These are phyloP conservation scores for Rauvolfia tetraphylla DNA, from an alignment of 257 asterid genomes.

Conservation along the genomic window DNA sequence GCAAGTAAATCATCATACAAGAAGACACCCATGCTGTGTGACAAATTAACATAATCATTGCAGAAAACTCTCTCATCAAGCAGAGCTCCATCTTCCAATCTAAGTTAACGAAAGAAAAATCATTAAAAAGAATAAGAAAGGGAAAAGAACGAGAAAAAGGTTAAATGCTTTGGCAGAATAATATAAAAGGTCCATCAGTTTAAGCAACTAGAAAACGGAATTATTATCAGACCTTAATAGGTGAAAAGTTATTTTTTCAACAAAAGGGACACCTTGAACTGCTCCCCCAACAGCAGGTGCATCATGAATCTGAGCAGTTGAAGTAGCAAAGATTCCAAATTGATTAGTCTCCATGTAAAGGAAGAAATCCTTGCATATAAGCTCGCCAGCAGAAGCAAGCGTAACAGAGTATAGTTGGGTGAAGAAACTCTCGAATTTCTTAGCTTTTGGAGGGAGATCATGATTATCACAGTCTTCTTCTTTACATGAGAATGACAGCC, in stretches of 20 bases:
- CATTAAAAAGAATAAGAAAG: neutral
- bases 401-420: constrained; percentile 64
- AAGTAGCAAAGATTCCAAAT: constrained; percentile 89
- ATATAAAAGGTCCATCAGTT: constrained; percentile 2
- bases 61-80: constrained; percentile 84
- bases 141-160: neutral
- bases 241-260: constrained; percentile 88
- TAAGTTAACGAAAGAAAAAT: constrained; percentile 28
- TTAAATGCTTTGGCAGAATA: constrained; percentile 1
- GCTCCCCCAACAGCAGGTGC: constrained; percentile 92
- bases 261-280: constrained; percentile 80
- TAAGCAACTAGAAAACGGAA: constrained; percentile 17
- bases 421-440: constrained; percentile 85
- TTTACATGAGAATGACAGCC: constrained; percentile 85
- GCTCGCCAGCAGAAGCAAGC: constrained; percentile 83
- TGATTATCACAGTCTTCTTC: constrained; percentile 55
- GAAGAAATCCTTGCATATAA: constrained; percentile 94
- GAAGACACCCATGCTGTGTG: constrained; percentile 84
- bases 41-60: constrained; percentile 88
- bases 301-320: constrained; percentile 80
- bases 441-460: constrained; percentile 78
- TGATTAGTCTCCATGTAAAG: constrained; percentile 67
- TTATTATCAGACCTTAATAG: constrained; percentile 70
- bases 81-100: constrained; percentile 85
- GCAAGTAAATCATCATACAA: constrained; percentile 93